Percentiles rank a stretch among this genome's conserved stretches.
Evolutionary conservation across 306 rosid species (phyloP).

Genomic region (Ziziphus jujuba): DNA sequence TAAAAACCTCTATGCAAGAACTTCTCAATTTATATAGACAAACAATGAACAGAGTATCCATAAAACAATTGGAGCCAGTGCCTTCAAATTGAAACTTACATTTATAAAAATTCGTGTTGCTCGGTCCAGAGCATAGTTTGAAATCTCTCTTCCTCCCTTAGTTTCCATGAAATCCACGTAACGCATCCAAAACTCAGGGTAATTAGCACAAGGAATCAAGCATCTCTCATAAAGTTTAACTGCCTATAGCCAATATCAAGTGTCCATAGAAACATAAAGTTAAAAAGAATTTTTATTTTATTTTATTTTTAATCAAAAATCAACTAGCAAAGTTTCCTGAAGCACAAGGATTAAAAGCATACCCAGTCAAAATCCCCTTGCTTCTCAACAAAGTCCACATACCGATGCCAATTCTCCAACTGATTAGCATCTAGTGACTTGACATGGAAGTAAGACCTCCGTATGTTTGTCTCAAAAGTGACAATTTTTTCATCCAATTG

Average conservation of each 20-base stretch:
- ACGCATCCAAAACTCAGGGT: slow-evolving; percentile 96
- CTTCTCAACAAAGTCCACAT: slow-evolving; percentile 82
- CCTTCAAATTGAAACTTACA: slow-evolving; percentile 40
- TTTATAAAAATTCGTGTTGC: slow-evolving; percentile 69
- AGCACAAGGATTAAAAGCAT: slow-evolving; percentile 33
- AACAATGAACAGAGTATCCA: neutral
- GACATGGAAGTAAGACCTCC: slow-evolving; percentile 73
- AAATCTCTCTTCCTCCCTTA: slow-evolving; percentile 93
- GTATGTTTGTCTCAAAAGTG: slow-evolving; percentile 64
- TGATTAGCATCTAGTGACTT: slow-evolving; percentile 60
- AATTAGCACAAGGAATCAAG: slow-evolving; percentile 86
- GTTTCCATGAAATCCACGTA: slow-evolving; percentile 81
- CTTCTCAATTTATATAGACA: too few relatives aligned
- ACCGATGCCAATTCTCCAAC: slow-evolving; percentile 84
- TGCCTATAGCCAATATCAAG: slow-evolving; percentile 43
- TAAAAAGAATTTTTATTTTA: neutral
- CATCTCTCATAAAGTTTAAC: slow-evolving; percentile 90
- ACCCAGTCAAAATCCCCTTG: slow-evolving; percentile 95
- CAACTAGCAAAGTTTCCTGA: slow-evolving; percentile 18
- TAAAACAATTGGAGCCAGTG: neutral
- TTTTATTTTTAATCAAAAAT: neutral
- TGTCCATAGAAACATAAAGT: neutral
- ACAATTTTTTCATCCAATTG: slow-evolving; percentile 50
- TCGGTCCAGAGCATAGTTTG: slow-evolving; percentile 78
- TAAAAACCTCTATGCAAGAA: too few relatives aligned